phyloP scores from a whole-genome alignment of 1,284 basidiomycete species.

The Puccinia coronata region DNA sequence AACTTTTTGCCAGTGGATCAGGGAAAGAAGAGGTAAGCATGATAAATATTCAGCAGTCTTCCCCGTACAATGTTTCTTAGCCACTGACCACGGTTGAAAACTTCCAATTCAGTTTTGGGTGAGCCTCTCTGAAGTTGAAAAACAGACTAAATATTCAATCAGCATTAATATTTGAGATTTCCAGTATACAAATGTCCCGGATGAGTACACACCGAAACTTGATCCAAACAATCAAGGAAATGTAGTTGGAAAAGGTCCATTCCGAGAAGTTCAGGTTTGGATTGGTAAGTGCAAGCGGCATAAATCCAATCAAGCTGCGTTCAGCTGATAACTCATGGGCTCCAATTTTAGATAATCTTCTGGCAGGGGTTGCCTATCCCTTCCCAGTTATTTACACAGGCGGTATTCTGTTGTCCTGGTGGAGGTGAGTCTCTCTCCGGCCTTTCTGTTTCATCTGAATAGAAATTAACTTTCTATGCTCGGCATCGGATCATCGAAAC shows the following conservation, averaged over 20 bases:
- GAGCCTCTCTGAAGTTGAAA: not conserved
- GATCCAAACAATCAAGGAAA: slow-evolving; percentile 61
- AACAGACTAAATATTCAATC: not conserved
- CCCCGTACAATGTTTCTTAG: not conserved
- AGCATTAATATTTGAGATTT: slow-evolving; percentile 46
- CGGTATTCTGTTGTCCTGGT: slow-evolving; percentile 71
- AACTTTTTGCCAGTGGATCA: slow-evolving; percentile 41
- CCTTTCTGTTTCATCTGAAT: not conserved
- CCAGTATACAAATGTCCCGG: slow-evolving; percentile 72
- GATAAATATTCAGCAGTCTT: not conserved
- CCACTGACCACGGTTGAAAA: not conserved
- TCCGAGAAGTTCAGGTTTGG: slow-evolving; percentile 75
- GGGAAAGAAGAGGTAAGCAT: slow-evolving; percentile 41
- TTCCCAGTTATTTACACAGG: slow-evolving; percentile 78
- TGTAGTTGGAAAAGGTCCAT: slow-evolving; percentile 68
- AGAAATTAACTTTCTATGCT: not conserved
- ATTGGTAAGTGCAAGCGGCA: slow-evolving; percentile 60
- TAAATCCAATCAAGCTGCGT: not conserved
- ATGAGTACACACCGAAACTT: slow-evolving; percentile 66
- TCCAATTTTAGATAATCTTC: slow-evolving; percentile 61
- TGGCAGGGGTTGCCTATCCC: slow-evolving; percentile 75
- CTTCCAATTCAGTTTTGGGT: slow-evolving; percentile 39
- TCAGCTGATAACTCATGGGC: not conserved
- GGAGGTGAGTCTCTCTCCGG: slow-evolving; percentile 60
- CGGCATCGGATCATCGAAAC: not conserved